Base-by-base conservation (phyloP, 2,329 filamentous ascomycete genomes). In the Orbilia quercus region DNA sequence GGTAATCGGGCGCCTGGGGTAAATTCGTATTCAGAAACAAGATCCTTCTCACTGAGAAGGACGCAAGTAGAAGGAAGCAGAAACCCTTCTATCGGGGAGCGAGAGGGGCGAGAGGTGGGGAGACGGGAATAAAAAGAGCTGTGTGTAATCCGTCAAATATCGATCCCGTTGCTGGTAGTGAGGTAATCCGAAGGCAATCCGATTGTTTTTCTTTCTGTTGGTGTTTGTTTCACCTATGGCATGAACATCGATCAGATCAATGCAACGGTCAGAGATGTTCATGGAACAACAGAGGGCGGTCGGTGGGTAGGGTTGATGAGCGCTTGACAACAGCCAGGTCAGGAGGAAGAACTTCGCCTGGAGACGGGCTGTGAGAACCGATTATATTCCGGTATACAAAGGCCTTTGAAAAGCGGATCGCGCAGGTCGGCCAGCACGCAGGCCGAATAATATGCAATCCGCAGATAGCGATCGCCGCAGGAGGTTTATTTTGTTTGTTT, bases 181-280 rank as follows among this genome's bases (percentile, higher is more conserved):
- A 40, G 28, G 28, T 31, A 31, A 31, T n/a, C n/a, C n/a, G n/a
- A n/a, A 28, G 38, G 47, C 23, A 70, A 63, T 63, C 25, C 31
- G 65, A 63, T 50, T 62, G 58, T 57, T 63, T 63, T 71, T 38
- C 16, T 54, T 54, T 47, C 44, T 47, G 44, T 51, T 55, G 48
- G 44, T 31, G 14, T 54, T 59, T 50, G n/a, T 71, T 48, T 71
- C 23, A 71, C 50, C 58, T 63, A 58, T 57, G 55, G 28, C 42
- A 63, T 58, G 58, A 44, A 51, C 58, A 63, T 51, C 38, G n/a
- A n/a, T 63, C 50, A 71, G 66, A 71, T 71, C 57, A 14, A 40
- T 51, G 40, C 45, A 48, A 57, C 57, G 28, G 31, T 18, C 38
- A 44, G 54, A 22, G 4, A 36, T 38, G 14, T 44, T 20, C 34